Evolutionary conservation across 2,329 filamentous ascomycete genomes (phyloP), one percentile per base, ranked within the genome.

Genomic region (Colletotrichum magnum): DNA sequence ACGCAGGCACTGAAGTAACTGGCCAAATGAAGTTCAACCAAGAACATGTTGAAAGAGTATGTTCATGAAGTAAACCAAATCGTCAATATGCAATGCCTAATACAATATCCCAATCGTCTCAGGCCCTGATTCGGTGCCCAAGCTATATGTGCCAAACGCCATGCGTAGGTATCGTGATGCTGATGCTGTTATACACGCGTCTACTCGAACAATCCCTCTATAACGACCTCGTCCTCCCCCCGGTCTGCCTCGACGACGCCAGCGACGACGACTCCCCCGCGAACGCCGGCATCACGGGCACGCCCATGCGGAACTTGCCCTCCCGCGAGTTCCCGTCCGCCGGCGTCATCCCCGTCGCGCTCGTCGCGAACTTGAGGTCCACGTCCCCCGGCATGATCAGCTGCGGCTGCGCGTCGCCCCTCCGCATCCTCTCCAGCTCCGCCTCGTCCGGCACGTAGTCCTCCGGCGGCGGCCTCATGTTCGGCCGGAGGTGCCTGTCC

Each of bases 381-480:
- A 64, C 56, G 24, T 68, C 62, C 16, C 58, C 66, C 3, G 66
- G 54, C 50, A 71, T 48, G 4, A 75, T 71, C 2, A 74, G 61
- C 64, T 75, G 75, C 15, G 75, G 73, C 64, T 76, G 74, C 9
- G 70, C 53, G 12, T 76, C 75, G 3, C 75, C 75, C 57, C 74
- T 50, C 52, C 64, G 52, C 36, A 66, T 62, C 57, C 75, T 64
- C 69, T 61, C 68, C 58, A 72, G 41, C 60, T 76, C 74, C n/a
- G 58, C 70, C 57, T 61, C 68, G 50, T 73, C 72, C 7, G 73
- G 71, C 43, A 68, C 67, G 36, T 75, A 72, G 10, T 71, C 74
- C 15, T 68, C 64, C 18, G 70, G 69, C 28, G 66, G 73, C 51
- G 58, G 66, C 39, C 69, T 50, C 70, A 74, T 54, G 39, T 47